Base-by-base conservation (phyloP, 1,284 basidiomycete genomes). In the Papiliotrema flavescens region DNA sequence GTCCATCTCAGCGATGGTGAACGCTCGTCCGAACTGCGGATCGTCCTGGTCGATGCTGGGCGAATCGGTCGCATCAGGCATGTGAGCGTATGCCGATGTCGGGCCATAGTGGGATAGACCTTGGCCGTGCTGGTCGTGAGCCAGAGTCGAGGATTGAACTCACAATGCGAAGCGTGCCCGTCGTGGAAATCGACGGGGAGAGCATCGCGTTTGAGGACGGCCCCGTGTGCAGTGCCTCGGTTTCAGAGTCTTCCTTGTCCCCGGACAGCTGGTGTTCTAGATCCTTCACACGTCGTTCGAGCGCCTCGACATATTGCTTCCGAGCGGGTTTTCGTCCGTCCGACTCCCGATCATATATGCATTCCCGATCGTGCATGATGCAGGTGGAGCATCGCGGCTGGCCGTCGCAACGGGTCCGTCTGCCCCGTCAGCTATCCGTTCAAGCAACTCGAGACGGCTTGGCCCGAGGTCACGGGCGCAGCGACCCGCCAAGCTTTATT, bases 261-360 rank as follows among this genome's bases (percentile, higher is more conserved):
- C 26, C 23, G 39, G 22, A 47, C 15, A 37, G 40, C 32, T 26
- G 47, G 48, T n/a, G 47, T 47, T 71, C 67, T 4, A 71, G 56
- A 36, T 63, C 60, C 4, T 59, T 58, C 2, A 71, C 57, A 5
- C 66, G 54, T 2, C 55, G 50, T 7, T 64, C 60, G 2, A 71
- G 55, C 9, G 59, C 62, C 20, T 64, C 59, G 19, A 66, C 66
- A 24, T 67, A 62, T 47, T 61, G 55, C 20, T 61, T 56, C 2
- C 65, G 65, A 0, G 65, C 57, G 0, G 63, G 56, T 42, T 64
- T 67, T 19, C 70, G 62, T 41, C 59, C 60, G 54, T 71, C 70
- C 20, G 56, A 53, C 13, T 57, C 53, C 5, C 43, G 20, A 22
- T 57, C 60, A 62, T 65, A 71, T 6, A 53, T 50, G 47, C 70